Percentiles rank a stretch among this genome's conserved stretches.
These are phyloP conservation scores for Aspergillus novofumigatus DNA, from an alignment of 2,329 filamentous ascomycete genomes.

Conservation along the genomic window DNA sequence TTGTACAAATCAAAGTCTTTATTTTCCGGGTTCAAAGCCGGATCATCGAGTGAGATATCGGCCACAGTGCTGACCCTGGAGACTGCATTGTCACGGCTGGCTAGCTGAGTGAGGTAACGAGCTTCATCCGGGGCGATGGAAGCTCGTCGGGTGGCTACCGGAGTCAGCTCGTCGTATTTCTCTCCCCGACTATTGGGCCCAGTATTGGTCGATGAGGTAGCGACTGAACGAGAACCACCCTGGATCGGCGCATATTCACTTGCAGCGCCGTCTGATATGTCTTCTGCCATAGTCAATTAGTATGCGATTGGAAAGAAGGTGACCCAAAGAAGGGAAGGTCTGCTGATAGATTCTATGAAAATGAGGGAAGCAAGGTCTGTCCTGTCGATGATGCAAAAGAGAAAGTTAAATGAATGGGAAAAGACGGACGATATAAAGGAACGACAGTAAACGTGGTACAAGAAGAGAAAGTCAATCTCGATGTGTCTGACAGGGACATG, in stretches of 20 bases:
- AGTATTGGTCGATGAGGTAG: neutral
- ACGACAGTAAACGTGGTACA: neutral
- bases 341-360: neutral
- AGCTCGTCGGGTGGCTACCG: neutral
- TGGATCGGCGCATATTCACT: neutral
- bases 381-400: neutral
- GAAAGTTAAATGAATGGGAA: neutral
- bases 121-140: neutral
- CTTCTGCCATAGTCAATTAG: neutral
- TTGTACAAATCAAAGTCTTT: slow-evolving; percentile 7
- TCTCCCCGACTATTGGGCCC: neutral
- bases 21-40: slow-evolving; percentile 3
- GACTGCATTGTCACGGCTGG: neutral
- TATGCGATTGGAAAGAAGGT: neutral
- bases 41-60: slow-evolving; percentile 1
- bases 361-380: neutral
- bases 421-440: neutral
- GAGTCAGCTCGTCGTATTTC: neutral
- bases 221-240: neutral
- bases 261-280: neutral
- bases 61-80: neutral
- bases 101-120: neutral
- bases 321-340: too few relatives aligned
- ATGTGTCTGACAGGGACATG: neutral
- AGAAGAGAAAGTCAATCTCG: neutral